Percentiles rank a stretch among this genome's conserved stretches.
phyloP scores from a whole-genome alignment of 305 asterid genomes.

The Fraxinus nigra region DNA sequence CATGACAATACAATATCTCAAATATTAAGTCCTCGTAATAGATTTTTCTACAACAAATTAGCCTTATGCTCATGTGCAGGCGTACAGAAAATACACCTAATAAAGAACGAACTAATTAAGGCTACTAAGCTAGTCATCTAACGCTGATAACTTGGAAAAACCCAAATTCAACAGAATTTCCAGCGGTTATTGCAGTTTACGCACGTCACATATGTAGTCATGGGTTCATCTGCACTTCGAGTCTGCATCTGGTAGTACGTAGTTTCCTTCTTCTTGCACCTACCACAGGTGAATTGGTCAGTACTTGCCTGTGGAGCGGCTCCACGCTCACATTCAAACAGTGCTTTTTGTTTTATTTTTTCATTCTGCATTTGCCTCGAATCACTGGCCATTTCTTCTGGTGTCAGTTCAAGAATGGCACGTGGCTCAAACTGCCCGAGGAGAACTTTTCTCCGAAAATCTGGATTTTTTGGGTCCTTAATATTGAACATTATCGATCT shows the following conservation, averaged over 20 bases:
- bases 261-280: constrained; percentile 32
- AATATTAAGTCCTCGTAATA: constrained; percentile 1
- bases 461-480: constrained; percentile 78
- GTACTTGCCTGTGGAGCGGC: constrained; percentile 73
- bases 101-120: constrained; percentile 23
- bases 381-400: constrained; percentile 92
- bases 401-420: constrained; percentile 45
- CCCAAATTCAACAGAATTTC: constrained; percentile 58
- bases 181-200: constrained; percentile 77
- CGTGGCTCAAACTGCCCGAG: constrained; percentile 56
- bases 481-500: constrained; percentile 85
- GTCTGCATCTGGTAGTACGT: constrained; percentile 91
- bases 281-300: constrained; percentile 61
- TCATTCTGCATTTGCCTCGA: constrained; percentile 66
- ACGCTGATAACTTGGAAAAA: too few species aligned
- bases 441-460: constrained; percentile 76
- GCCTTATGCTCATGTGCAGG: constrained; percentile 6
- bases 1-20: not conserved
- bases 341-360: constrained; percentile 69
- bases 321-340: constrained; percentile 74
- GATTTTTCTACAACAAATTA: constrained; percentile 24
- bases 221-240: constrained; percentile 91
- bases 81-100: constrained; percentile 19
- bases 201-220: constrained; percentile 86
- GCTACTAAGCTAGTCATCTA: too few species aligned